Evolutionary conservation across 148 eudicot genomes (phyloP), one percentile per base, ranked within the genome.

Genomic region (Spergularia marina): DNA sequence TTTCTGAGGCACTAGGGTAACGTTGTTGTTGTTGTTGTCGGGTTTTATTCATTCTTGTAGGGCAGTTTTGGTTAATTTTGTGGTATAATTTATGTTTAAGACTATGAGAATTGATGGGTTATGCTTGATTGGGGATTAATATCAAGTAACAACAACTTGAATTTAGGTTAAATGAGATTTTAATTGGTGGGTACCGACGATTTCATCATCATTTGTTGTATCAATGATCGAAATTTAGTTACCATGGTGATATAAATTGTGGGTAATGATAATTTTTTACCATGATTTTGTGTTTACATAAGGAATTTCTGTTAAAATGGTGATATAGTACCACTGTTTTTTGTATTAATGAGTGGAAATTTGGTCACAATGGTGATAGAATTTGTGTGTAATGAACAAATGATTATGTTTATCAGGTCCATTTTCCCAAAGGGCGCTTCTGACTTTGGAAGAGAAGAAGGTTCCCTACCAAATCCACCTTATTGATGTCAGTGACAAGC

Each of bases 391-490:
- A 21, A 1, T 68, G 47, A 41, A 30, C 21, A 25, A 54, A 56
- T 34, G 21, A 59, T 59, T 10, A 58, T 58, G 21, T 49, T 51
- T 47, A 7, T 8, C 52, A 89, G 98, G 98, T 80, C 97, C 98
- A 16, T 93, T 91, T 77, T 40, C 82, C 72, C 98, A 91, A 76
- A 93, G 94, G 90, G 92, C 87, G 34, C 86, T 91, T 20, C 71
- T 91, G 55, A 91, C 90, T n/a, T 78, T 94, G 83, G 98, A 91
- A 80, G 98, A 90, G 83, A 94, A 94, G 89, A 86, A 87, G 56
- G 52, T 94, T 49, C 83, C 91, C 14, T 94, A 94, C 82, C 88
- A 87, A 73, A 64, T 79, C 54, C 89, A 88, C 75, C 87, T 94
- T 51, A 88, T 94, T 78, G 72, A 90, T 82, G 55, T 82, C 56